A percentile compares a stretch with the other conserved stretches of the same genome.
Conservation (phyloP, 805 yeast species). For the Barnettozyma wickerhamii region DNA sequence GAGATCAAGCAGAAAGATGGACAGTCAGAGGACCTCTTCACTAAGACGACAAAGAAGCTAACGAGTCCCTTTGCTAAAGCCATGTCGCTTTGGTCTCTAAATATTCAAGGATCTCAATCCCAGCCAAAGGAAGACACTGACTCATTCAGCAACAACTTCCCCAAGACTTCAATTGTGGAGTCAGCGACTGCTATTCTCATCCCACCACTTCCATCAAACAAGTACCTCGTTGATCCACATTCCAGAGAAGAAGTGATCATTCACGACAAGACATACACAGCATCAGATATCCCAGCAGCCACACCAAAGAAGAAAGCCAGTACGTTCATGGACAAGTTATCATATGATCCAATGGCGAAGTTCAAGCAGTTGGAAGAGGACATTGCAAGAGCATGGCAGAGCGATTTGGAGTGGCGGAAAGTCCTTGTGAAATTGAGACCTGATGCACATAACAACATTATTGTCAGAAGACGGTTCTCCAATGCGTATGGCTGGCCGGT, state of each 20-base stretch:
- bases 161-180: conserved; percentile 64
- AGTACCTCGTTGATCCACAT: conserved; percentile 59
- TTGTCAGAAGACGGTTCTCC: conserved; percentile 65
- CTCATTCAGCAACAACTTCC: conserved; percentile 33
- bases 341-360: conserved; percentile 31
- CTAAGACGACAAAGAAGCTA: conserved; percentile 25
- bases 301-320: conserved; percentile 9
- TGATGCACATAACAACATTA: conserved; percentile 74
- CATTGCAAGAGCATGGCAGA: conserved; percentile 68
- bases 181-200: conserved; percentile 63
- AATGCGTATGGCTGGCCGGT: conserved; percentile 88
- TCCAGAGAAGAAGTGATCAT: conserved; percentile 54
- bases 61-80: conserved; percentile 43
- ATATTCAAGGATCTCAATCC: conserved; percentile 18
- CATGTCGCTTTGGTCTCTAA: conserved; percentile 38
- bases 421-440: conserved; percentile 62
- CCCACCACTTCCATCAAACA: conserved; percentile 65
- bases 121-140: conserved; percentile 8
- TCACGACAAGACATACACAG: conserved; percentile 63
- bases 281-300: conserved; percentile 40
- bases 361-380: conserved; percentile 54
- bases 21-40: conserved; percentile 9
- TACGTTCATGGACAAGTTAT: conserved; percentile 26
- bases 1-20: background rate
- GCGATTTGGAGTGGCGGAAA: conserved; percentile 66